Evolutionary conservation across 2,329 filamentous ascomycete genomes (phyloP), one percentile per base, ranked within the genome.

Genomic region (Zopfia rhizophila): DNA sequence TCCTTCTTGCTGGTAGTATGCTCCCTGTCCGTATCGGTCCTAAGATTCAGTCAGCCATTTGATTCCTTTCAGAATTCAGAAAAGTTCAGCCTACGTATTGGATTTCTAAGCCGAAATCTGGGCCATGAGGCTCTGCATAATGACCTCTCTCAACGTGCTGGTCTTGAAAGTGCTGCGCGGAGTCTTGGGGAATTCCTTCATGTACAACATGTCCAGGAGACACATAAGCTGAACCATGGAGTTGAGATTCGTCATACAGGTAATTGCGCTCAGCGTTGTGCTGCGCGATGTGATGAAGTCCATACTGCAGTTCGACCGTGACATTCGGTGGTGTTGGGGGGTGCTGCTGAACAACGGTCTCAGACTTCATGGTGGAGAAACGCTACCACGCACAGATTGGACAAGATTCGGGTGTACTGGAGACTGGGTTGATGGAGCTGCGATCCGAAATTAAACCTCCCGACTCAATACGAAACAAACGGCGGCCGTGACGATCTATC

Each of bases 241-340:
- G 36, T 23, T 47, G 41, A 12, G 47, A 18, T 19, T 63, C 61
- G 40, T 72, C 66, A 41, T 72, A 72, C 17, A 72, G 59, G 56
- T 71, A 71, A 28, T 61, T 65, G 21, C 63, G 61, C 38, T 61
- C 66, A 45, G 69, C 67, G 54, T 74, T 76, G 62, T 75, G 75
- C 56, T 73, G 69, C 32, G 71, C 72, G 51, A 78, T 58, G 40
- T 72, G 72, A 29, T 72, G 69, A 22, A 77, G 61, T 33, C 69
- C 68, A 38, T 69, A 68, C 18, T 68, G 66, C 21, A 67, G 61
- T 12, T 72, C 65, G 19, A 51, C 46, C 33, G 57, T 57, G 38
- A 54, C 53, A 49, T 53, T 62, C 22, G 69, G 69, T 42, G 69
- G 70, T 19, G 68, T 72, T 11, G 68, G 68, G 29, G 70, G 69